Conservation (phyloP, 1,284 basidiomycete species). For the Cystodermella granulosa region DNA sequence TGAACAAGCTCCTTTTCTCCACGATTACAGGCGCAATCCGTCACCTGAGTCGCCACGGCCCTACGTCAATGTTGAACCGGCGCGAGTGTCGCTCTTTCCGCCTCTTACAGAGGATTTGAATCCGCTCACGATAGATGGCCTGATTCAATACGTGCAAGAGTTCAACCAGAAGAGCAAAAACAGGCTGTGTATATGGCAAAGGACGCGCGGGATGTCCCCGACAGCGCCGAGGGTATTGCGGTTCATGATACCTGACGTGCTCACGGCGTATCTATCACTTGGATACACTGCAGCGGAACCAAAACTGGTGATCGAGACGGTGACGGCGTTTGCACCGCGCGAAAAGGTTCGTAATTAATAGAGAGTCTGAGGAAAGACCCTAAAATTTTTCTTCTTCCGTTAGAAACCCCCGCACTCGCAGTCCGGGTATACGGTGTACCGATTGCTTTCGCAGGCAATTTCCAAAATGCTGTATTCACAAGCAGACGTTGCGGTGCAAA, state of each 20-base stretch:
- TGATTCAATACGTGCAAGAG: conserved; percentile 49
- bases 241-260: conserved; percentile 56
- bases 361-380: no score
- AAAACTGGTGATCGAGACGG: conserved; percentile 51
- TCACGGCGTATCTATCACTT: conserved; percentile 55
- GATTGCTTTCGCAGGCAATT: conserved; percentile 60
- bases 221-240: conserved; percentile 43
- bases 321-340: conserved; percentile 61
- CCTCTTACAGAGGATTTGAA: no score
- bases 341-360: conserved; percentile 53
- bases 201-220: conserved; percentile 25
- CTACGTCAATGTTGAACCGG: conserved; percentile 45
- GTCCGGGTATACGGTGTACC: conserved; percentile 61
- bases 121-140: conserved; percentile 40
- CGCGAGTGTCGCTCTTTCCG: no score
- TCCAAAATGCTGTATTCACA: conserved; percentile 53
- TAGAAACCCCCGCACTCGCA: conserved; percentile 65
- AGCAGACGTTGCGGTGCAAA: conserved; percentile 41
- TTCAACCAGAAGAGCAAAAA: conserved; percentile 43
- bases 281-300: conserved; percentile 34
- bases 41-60: conserved; percentile 59
- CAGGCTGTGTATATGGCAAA: conserved; percentile 52
- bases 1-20: conserved; percentile 7
- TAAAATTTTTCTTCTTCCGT: no score
- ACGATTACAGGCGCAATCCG: conserved; percentile 43